A percentile compares a stretch with the other conserved stretches of the same genome.
These are phyloP conservation scores for Talaromyces ruber DNA, from an alignment of 495 filamentous ascomycete genomes.

Conservation along the genomic window DNA sequence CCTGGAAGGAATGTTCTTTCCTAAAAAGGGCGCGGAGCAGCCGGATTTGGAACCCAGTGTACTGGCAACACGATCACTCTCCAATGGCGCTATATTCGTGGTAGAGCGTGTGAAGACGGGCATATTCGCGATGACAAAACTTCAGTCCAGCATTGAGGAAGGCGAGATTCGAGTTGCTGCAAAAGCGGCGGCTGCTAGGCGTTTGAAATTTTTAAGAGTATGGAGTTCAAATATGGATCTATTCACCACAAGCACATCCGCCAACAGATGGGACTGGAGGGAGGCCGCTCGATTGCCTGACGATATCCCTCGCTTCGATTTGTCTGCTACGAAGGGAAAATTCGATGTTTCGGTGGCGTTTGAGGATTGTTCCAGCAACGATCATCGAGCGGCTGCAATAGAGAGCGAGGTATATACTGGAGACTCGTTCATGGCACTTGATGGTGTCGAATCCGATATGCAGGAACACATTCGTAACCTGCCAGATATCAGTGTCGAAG, in stretches of 20 bases:
- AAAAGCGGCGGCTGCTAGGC: constrained; percentile 14
- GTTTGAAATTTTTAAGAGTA: not conserved
- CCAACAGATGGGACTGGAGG: constrained; percentile 26
- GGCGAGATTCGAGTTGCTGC: constrained; percentile 24
- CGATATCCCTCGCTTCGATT: constrained; percentile 15
- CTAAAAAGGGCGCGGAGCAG: constrained; percentile 21
- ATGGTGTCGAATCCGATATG: not conserved
- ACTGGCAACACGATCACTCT: constrained; percentile 56
- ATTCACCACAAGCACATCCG: constrained; percentile 21
- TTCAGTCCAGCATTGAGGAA: constrained; percentile 54
- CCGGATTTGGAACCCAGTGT: constrained; percentile 29
- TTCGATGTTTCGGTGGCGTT: constrained; percentile 28
- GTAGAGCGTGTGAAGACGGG: constrained; percentile 61
- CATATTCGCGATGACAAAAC: constrained; percentile 62
- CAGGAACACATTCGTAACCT: not conserved
- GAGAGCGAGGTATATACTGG: not conserved
- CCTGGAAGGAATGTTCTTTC: constrained; percentile 34
- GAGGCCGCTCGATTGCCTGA: constrained; percentile 28
- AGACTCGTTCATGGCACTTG: not conserved
- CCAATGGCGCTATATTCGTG: constrained; percentile 52
- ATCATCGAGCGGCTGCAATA: not conserved
- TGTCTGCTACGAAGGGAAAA: constrained; percentile 15
- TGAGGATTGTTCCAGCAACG: constrained; percentile 2
- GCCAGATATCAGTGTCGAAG: not conserved
- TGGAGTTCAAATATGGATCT: constrained; percentile 27